Conservation (phyloP, 495 filamentous ascomycete genomes). For the Rostrohypoxylon terebratum region DNA sequence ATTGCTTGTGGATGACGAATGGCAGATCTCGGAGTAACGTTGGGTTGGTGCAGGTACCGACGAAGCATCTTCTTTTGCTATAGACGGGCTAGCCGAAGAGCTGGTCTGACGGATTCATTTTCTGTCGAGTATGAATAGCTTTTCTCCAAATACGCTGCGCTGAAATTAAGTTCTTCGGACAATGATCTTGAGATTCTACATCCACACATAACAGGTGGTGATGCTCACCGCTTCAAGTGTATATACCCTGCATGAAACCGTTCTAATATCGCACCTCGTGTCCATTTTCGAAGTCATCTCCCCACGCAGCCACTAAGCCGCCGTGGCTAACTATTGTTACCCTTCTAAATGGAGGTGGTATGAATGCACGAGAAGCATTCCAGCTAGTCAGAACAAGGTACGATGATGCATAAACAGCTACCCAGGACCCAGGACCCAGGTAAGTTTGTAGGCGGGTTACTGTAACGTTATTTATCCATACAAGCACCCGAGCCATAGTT, state of each 20-base stretch:
- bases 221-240: neutral
- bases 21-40: neutral
- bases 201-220: neutral
- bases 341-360: too few species aligned
- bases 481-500: too few species aligned
- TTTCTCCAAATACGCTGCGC: constrained; percentile 30
- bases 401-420: too few species aligned
- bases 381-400: too few species aligned
- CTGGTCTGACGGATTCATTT: constrained; percentile 11
- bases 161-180: constrained; percentile 19
- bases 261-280: neutral
- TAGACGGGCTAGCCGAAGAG: constrained; percentile 26
- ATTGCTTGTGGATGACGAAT: neutral
- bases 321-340: too few species aligned
- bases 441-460: too few species aligned
- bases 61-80: constrained; percentile 27
- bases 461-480: too few species aligned
- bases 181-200: neutral
- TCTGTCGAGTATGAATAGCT: constrained; percentile 9
- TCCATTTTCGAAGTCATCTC: too few species aligned
- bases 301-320: too few species aligned
- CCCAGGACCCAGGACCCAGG: too few species aligned
- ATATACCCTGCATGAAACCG: neutral
- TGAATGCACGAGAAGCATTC: too few species aligned
- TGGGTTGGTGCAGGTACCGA: neutral